Evolutionary conservation across 2,329 filamentous ascomycete species (phyloP), one percentile per base, ranked within the genome.

Genomic region (Pseudogymnoascus sp.): DNA sequence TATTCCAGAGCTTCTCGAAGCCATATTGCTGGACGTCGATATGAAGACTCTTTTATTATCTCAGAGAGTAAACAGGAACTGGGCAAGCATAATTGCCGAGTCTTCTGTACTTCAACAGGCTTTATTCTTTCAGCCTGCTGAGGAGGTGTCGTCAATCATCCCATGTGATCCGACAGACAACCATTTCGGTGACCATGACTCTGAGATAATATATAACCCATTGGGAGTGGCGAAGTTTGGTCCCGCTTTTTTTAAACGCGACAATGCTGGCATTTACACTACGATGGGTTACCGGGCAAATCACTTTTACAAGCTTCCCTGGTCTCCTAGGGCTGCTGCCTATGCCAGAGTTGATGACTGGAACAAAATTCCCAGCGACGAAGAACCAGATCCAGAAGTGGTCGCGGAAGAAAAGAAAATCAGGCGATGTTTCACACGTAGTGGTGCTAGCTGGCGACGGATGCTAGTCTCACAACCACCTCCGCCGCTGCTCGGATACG

Each of bases 391-490:
- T 2, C 43, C n/a, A 18, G 25, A 30, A 30, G n/a, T 32, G n/a
- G 4, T 32, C 2, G 25, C n/a, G 2, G n/a, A 54, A 18, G 43
- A 54, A 9, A 50, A 18, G 4, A 9, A 14, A 12, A 54, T 22
- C 6, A 25, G 58, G 12, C 58, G 58, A 57, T 14, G 25, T 22
- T 60, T 57, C 25, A 60, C 39, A 2, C 58, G 58, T 3, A 34
- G 38, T 14, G 58, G 58, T 43, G 58, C 25, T 1, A 60, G 58
- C n/a, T 60, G 58, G 58, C 34, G 58, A 25, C 38, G 6, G 30
- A 60, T 60, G 58, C 12, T 60, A 20, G 58, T 60, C 20, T 60
- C 58, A 22, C 58, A 60, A n/a, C 58, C 58, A 14, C 58, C 58
- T 1, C 58, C 58, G 6, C 38, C 18, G 11, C 1, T 22, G 20